Evolutionary conservation across 306 rosid species (phyloP), one percentile per base, ranked within the genome.

Genomic region (Mimosa pudica): DNA sequence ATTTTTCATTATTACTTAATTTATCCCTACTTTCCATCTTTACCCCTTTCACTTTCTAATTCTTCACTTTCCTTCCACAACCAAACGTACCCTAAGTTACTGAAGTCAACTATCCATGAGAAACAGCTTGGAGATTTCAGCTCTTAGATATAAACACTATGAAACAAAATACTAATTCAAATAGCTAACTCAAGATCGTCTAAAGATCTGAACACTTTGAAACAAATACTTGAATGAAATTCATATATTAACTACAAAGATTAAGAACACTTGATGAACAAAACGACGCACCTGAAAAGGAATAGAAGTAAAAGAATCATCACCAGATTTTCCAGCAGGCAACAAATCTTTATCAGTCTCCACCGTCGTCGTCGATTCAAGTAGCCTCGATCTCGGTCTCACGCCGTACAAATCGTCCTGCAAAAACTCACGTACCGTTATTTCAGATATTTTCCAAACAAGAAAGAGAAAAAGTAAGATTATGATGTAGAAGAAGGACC

Each of bases 221-320:
- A 86, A 75, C 71, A 60, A 5, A 7, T 24, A 38, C 10, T 35
- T 64, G 12, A 10, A 76, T 12, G 33, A 80, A 73, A 73, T 20
- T 71, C 72, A 10, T 35, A 86, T 70, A 57, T 75, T 11, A 80
- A 49, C 20, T 36, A 62, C 14, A 17, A 32, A 47, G 80, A 64
- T 36, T 5, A 35, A 11, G 55, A 71, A 65, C 4, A 45, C 51
- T 16, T 33, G 33, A 81, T 70, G 16, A 77, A 46, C 76, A 33
- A 72, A 84, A 82, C 74, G 14, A 58, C 77, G 61, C 52, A 94
- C 99, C 99, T 95, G 97, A 74, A 89, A 95, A 46, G 98, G 94
- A 85, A 95, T 91, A 54, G 86, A 80, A n/a, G 94, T 85, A 46
- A 95, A 10, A 72, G 90, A 91, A 79, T 86, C 80, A 52, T 93